Evolutionary conservation across 208 protist genomes (phyloP).

Genomic region (Endotrypanum monterogeii): DNA sequence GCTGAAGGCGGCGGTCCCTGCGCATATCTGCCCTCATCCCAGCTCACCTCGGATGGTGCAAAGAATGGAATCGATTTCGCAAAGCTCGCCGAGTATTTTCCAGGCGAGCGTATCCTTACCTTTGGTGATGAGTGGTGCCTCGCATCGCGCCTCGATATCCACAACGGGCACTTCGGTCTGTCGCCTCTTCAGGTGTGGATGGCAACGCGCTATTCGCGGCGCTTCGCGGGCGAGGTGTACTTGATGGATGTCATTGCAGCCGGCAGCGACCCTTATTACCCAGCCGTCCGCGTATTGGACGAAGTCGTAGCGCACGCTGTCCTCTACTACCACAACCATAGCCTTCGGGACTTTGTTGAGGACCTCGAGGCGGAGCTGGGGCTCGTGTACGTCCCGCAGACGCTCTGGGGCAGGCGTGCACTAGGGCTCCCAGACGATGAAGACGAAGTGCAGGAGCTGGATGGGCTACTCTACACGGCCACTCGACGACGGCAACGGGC

Average conservation of each 20-base stretch:
- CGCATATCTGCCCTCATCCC: neutral
- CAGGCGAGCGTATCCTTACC: slow-evolving; percentile 26
- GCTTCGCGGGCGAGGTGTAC: slow-evolving; percentile 73
- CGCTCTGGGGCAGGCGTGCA: slow-evolving; percentile 43
- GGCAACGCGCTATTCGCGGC: slow-evolving; percentile 63
- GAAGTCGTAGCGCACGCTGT: slow-evolving; percentile 86
- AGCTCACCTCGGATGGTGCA: neutral
- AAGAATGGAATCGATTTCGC: neutral
- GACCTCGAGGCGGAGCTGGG: slow-evolving; percentile 60
- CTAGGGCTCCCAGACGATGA: slow-evolving; percentile 35
- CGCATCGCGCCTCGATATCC: slow-evolving; percentile 35
- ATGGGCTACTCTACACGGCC: slow-evolving; percentile 30
- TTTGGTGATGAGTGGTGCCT: slow-evolving; percentile 33
- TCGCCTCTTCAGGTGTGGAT: slow-evolving; percentile 81
- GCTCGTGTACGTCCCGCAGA: slow-evolving; percentile 67
- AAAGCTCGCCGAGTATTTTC: slow-evolving; percentile 14
- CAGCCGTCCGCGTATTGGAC: slow-evolving; percentile 66
- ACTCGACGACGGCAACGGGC: slow-evolving; percentile 19
- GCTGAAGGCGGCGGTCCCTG: neutral
- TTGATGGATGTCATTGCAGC: slow-evolving; percentile 71
- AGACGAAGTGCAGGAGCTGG: slow-evolving; percentile 31
- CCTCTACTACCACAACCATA: slow-evolving; percentile 79
- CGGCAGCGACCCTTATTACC: slow-evolving; percentile 65
- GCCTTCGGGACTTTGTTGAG: slow-evolving; percentile 74
- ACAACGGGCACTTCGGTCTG: slow-evolving; percentile 61